Evolutionary conservation across 2,329 filamentous ascomycete species (phyloP).

Genomic region (Aspergillus sp.): DNA sequence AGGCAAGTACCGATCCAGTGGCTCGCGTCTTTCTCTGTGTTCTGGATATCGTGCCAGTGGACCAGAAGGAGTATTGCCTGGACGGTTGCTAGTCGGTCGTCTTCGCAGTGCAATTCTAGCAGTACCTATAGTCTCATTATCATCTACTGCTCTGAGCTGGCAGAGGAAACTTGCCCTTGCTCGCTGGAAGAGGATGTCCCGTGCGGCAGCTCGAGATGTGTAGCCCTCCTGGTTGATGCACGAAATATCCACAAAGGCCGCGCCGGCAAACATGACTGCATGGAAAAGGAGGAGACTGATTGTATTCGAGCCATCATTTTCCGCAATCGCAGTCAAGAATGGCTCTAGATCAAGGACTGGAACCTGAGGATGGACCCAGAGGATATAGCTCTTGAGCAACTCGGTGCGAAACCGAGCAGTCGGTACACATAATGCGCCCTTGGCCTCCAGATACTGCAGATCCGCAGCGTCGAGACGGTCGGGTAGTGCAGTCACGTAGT

Average conservation of each 20-base stretch:
- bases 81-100: constrained; percentile 10
- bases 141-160: too few relatives aligned
- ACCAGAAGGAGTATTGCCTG: constrained; percentile 9
- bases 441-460: constrained; percentile 6
- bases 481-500: constrained; percentile 8
- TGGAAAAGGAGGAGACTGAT: constrained; percentile 19
- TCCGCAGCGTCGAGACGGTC: constrained; percentile 5
- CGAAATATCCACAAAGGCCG: constrained; percentile 13
- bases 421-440: constrained; percentile 11
- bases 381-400: constrained; percentile 15
- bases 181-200: too few relatives aligned
- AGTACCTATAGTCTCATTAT: too few relatives aligned
- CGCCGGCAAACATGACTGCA: constrained; percentile 16
- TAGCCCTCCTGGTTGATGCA: constrained; percentile 13
- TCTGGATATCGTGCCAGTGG: constrained; percentile 11
- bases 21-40: constrained; percentile 9
- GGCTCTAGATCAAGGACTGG: constrained; percentile 9
- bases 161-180: too few relatives aligned
- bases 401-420: constrained; percentile 6
- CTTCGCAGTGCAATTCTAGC: neutral
- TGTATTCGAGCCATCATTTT: neutral
- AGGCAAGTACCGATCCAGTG: constrained; percentile 15
- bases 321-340: constrained; percentile 8
- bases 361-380: constrained; percentile 15
- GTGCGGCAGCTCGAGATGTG: neutral